Conservation (phyloP, 495 filamentous ascomycete species). For the Aspergillus homomorphus region DNA sequence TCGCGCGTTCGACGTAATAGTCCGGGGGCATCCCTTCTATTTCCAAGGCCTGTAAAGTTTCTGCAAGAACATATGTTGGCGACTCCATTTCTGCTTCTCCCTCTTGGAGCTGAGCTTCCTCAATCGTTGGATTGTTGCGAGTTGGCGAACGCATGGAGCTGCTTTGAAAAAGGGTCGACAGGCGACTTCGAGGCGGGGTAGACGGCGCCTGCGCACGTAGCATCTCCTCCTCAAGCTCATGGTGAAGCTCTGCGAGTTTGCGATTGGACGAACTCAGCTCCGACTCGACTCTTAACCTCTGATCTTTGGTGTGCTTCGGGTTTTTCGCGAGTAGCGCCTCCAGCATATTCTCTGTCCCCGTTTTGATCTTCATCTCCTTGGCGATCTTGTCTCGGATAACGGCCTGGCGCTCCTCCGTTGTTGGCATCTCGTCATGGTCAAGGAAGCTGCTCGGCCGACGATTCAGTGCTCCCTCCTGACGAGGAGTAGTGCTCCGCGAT, state of each 20-base stretch:
- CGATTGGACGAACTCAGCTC: slow-evolving; percentile 89
- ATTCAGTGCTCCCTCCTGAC: slow-evolving; percentile 56
- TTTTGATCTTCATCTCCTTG: slow-evolving; percentile 95
- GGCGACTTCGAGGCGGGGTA: slow-evolving; percentile 63
- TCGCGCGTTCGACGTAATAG: slow-evolving; percentile 90
- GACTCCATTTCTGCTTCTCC: slow-evolving; percentile 74
- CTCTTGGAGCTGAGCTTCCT: slow-evolving; percentile 39
- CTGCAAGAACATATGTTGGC: slow-evolving; percentile 83
- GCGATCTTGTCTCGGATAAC: slow-evolving; percentile 77
- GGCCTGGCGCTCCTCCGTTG: slow-evolving; percentile 71
- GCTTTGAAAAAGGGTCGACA: slow-evolving; percentile 66
- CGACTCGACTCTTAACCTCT: slow-evolving; percentile 79
- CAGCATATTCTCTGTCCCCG: slow-evolving; percentile 93
- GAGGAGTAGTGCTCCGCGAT: slow-evolving; percentile 64
- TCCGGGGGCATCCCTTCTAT: slow-evolving; percentile 82
- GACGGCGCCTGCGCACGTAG: slow-evolving; percentile 61
- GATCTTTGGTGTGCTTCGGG: slow-evolving; percentile 90
- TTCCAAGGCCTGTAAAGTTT: slow-evolving; percentile 84
- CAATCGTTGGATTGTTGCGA: slow-evolving; percentile 48
- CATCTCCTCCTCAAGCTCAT: slow-evolving; percentile 73
- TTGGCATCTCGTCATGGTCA: slow-evolving; percentile 55
- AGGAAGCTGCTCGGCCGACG: slow-evolving; percentile 60
- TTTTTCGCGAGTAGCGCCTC: slow-evolving; percentile 94
- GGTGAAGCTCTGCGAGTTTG: slow-evolving; percentile 78
- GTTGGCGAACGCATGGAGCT: slow-evolving; percentile 64